These are phyloP conservation scores for Suhomyces wounanorum DNA, from an alignment of 1,139 yeast genomes.

Conservation along the genomic window DNA sequence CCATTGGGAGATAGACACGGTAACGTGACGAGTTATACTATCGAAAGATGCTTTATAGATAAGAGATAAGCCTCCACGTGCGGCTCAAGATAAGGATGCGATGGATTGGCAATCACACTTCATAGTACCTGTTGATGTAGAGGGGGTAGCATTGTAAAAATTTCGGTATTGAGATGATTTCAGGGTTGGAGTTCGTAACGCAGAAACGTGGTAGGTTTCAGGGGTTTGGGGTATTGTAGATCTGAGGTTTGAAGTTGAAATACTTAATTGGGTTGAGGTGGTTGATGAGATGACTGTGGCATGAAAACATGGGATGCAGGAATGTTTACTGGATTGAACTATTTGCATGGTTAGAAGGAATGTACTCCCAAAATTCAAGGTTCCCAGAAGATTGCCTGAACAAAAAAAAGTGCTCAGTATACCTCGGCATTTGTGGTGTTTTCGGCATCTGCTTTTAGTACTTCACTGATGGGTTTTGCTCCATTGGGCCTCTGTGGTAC, in stretches of 20 bases:
- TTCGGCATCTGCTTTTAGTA: too few relatives aligned
- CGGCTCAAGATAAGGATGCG: conserved; percentile 5
- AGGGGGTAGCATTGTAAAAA: neutral
- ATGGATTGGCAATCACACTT: neutral
- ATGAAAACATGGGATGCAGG: too few relatives aligned
- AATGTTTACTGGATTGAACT: too few relatives aligned
- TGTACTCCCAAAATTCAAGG: too few relatives aligned
- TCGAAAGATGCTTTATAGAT: neutral
- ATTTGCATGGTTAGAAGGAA: too few relatives aligned
- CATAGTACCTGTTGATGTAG: neutral
- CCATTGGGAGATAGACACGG: neutral
- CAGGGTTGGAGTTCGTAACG: neutral
- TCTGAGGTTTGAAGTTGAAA: neutral
- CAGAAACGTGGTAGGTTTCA: neutral
- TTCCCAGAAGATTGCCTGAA: too few relatives aligned
- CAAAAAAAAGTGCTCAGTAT: too few relatives aligned
- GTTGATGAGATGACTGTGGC: neutral
- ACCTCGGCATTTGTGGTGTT: too few relatives aligned
- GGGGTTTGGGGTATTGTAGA: neutral
- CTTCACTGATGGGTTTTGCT: too few relatives aligned
- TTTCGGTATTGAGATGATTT: neutral
- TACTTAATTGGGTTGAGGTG: neutral
- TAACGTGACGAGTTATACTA: neutral
- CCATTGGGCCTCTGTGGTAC: too few relatives aligned
- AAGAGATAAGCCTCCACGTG: conserved; percentile 5